These are phyloP conservation scores for Letharia columbiana DNA, from an alignment of 495 filamentous ascomycete species.

Conservation along the genomic window DNA sequence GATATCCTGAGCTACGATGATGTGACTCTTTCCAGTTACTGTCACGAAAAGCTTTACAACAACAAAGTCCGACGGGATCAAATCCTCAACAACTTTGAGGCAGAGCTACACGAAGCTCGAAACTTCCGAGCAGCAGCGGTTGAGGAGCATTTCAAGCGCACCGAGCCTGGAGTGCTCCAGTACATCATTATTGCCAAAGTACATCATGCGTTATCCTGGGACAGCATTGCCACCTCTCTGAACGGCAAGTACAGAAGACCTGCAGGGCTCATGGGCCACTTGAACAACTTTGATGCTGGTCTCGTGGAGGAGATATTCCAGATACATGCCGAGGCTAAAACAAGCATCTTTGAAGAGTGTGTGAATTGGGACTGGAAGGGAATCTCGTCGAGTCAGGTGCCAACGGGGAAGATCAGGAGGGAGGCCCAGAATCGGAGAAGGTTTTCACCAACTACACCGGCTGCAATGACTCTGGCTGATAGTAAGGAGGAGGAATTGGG, in stretches of 20 bases:
- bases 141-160: neutral
- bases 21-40: slow-evolving; percentile 4
- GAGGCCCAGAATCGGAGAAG: neutral
- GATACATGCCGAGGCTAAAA: neutral
- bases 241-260: neutral
- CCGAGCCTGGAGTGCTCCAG: neutral
- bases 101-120: neutral
- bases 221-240: neutral
- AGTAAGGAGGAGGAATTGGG: neutral
- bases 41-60: neutral
- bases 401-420: neutral
- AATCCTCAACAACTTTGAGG: slow-evolving; percentile 3
- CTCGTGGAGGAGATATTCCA: slow-evolving; percentile 4
- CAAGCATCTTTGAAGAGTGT: neutral
- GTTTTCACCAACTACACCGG: neutral
- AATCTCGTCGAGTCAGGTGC: neutral
- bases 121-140: slow-evolving; percentile 3
- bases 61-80: neutral
- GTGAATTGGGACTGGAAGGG: neutral
- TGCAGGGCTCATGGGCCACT: neutral
- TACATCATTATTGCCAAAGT: neutral
- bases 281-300: neutral
- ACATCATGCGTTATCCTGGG: neutral
- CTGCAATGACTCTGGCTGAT: neutral
- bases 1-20: slow-evolving; percentile 5